Conservation (phyloP, 139 green algal genomes). For the Closterium sp. region DNA sequence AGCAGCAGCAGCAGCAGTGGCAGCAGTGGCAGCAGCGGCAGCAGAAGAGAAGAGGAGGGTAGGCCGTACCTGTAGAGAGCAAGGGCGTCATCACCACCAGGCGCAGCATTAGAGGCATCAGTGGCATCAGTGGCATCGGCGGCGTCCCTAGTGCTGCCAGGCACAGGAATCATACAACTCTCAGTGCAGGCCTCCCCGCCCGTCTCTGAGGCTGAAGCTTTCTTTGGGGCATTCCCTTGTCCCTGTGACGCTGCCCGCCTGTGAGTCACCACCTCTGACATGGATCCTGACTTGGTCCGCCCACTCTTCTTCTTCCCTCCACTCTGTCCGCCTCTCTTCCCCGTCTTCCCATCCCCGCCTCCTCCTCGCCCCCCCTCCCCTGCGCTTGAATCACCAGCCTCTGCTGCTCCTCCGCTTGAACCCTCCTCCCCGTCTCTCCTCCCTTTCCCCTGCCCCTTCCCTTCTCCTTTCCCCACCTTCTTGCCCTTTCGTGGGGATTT, state of each 20-base stretch:
- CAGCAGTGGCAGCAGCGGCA: no score
- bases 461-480: background rate
- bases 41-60: background rate
- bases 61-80: background rate
- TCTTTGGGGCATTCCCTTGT: background rate
- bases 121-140: background rate
- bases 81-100: background rate
- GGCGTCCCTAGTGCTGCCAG: background rate
- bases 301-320: background rate
- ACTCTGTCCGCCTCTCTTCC: background rate
- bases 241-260: background rate
- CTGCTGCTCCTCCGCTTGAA: background rate
- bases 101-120: background rate
- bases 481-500: background rate
- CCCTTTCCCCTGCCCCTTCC: background rate
- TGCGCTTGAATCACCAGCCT: background rate
- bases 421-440: background rate
- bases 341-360: background rate
- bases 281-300: background rate
- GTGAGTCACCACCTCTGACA: background rate
- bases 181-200: no score
- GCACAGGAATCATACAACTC: background rate
- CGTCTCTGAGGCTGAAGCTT: background rate
- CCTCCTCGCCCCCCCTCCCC: background rate
- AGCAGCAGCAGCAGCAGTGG: background rate